Base-by-base conservation (phyloP, 106 monocot genomes). In the Allium fistulosum region DNA sequence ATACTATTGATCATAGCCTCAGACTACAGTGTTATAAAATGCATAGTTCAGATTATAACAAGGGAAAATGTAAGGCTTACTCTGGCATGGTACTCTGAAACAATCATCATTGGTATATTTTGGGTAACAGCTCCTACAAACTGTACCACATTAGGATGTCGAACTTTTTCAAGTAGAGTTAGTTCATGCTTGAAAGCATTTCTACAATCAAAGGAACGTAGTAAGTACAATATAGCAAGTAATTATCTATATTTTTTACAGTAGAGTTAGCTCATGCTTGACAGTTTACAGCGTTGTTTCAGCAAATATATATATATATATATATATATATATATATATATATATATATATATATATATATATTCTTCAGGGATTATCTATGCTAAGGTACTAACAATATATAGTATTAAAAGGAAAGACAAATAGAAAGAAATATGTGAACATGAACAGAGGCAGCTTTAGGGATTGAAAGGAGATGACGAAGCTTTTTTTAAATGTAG, bases 81-180 rank as follows among this genome's bases (percentile, higher is more conserved):
- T 74, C 77, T 87, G n/a, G 77, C 62, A 66, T 84, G 86, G 73
- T 87, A 82, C 67, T 94, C 94, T 28, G 87, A 90, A 70, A 94
- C 83, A 49, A 94, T 90, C 87, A 94, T 94, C 94, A 94, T 94
- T 7, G 94, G 94, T 65, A 84, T 79, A 64, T 90, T 89, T 80
- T 94, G 90, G 61, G 94, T 94, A 63, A 94, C 90, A 74, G 94
- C 90, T 55, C 94, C 94, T 37, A 94, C 90, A 80, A 94, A 94
- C 68, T 87, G 94, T 68, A 94, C 82, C 50, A 87, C 84, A 75
- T 94, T 94, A 26, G 94, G 94, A 81, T 94, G 94, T 12, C 94
- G 79, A 17, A 83, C 90, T 78, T 82, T 94, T 74, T 94, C 80
- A 74, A 94, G 56, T 28, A 90, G 61, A 52, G 81, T 84, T 78